Evolutionary conservation across 345 rosid genomes (phyloP).

Genomic region (Eucalyptus sp.): DNA sequence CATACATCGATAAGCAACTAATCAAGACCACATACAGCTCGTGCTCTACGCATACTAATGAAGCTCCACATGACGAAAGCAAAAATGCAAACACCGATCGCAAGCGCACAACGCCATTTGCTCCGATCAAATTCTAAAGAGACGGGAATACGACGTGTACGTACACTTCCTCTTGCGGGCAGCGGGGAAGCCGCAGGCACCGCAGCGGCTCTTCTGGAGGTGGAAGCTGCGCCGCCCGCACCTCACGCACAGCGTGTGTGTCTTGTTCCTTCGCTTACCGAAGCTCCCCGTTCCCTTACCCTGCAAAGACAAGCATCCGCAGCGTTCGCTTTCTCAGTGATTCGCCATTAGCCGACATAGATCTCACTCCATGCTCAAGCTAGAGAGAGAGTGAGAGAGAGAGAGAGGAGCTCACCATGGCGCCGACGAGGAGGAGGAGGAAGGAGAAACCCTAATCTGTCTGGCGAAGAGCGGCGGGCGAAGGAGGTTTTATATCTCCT

Average conservation of each 20-base stretch:
- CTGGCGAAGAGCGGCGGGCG: background rate
- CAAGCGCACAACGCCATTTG: background rate
- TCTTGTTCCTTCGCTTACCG: constrained; percentile 51
- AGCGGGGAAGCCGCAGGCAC: constrained; percentile 39
- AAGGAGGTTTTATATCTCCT: background rate
- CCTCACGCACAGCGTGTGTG: constrained; percentile 49
- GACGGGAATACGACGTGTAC: background rate
- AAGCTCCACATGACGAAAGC: background rate
- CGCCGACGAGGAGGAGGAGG: background rate
- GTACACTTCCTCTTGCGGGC: constrained; percentile 43
- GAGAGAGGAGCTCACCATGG: constrained; percentile 3
- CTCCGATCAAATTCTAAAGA: background rate
- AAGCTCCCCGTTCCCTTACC: constrained; percentile 56
- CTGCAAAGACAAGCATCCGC: background rate
- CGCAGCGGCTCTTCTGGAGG: constrained; percentile 47
- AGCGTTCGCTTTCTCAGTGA: background rate
- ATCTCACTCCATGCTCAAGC: background rate
- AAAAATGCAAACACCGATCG: background rate
- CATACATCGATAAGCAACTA: background rate
- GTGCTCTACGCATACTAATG: background rate
- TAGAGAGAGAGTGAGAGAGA: background rate
- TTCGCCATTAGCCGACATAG: background rate
- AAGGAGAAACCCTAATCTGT: constrained; percentile 3
- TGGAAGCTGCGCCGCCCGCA: constrained; percentile 54
- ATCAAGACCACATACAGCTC: background rate